Base-by-base conservation (phyloP, 2,329 filamentous ascomycete species). In the Ceratocystis destructans region DNA sequence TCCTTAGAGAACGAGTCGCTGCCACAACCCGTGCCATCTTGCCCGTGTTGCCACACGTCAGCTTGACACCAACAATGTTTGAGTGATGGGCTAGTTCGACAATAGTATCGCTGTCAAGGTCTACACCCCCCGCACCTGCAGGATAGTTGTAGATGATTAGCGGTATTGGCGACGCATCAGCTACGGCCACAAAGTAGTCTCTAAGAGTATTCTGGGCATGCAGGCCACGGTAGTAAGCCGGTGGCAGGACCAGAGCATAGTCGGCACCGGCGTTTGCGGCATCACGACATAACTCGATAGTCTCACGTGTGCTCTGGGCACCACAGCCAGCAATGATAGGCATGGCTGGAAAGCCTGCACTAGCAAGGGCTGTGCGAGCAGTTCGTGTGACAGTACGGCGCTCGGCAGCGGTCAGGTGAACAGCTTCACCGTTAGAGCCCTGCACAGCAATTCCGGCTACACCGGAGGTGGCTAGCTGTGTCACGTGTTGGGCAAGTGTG, bases 371-470 rank as follows among this genome's bases (percentile, higher is more conserved):
- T 69, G 82, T 80, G 50, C 89, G 85, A 1, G 88, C 91, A 44
- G 86, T 84, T 63, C 78, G 77, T 5, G 87, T 91, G 71, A 93
- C 83, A 64, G 83, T 77, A 61, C 82, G 81, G 68, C 88, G 83
- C 76, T 93, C 89, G 28, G 81, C 78, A 71, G 86, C 86, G 55
- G 85, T 85, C 44, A 93, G 80, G 72, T 91, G 88, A 12, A 91
- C 88, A 6, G 89, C 88, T 77, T 94, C 89, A 71, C 89, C 89
- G 72, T 93, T 93, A 72, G 87, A 90, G 61, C 89, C 89, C 74
- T 91, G 88, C 10, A 87, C 89, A 62, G 88, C 87, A 61, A 93
- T 80, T 22, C 88, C 88, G 17, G 86, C 82, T 53, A 92, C 83
- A 69, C 89, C 89, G 33, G 87, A 83, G 71, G 85, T 80, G 61